Base-by-base conservation (phyloP, 2,329 filamentous ascomycete genomes). In the Pleurostoma richardsiae region DNA sequence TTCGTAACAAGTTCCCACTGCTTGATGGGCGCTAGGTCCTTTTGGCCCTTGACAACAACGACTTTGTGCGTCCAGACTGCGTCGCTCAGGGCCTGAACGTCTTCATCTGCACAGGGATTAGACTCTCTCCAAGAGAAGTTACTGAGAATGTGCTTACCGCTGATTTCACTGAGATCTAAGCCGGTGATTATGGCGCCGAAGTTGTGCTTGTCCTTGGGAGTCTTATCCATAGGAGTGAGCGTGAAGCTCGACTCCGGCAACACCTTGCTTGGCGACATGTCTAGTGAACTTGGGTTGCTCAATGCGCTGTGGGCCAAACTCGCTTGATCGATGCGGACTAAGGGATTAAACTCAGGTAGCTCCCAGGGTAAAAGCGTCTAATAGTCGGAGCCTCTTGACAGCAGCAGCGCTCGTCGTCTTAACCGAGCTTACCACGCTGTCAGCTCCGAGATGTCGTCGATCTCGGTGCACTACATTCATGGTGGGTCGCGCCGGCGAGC, bases 1-100 rank as follows among this genome's bases (percentile, higher is more conserved):
- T 67, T 61, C 4, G 61, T 66, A 8, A 73, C 66, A 2, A 73
- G 57, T 41, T 72, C 68, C 70, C 68, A 73, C 42, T 73, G 69
- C 53, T 71, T 71, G 33, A 60, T 59, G 3, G 70, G 69, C 6
- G 55, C 52, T 1, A 74, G 59, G 33, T 68, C 49, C 29, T 67
- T 57, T 48, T 74, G 70, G n/a, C 63, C 64, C 52, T 67, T 71
- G 36, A 73, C 63, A 28, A 72, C 59, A 7, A 73, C 56, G 4
- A 72, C 57, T 54, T 73, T 71, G 52, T 72, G 65, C 6, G 54
- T 66, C 68, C 69, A 69, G 48, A 70, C 70, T 10, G 65, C 60
- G 4, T 69, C 62, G 41, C 59, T 59, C 10, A 72, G 56, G 7
- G 56, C 57, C 30, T 59, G 47, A 27, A 73, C 60, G 41, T 69